Conservation (phyloP, 306 rosid genomes). For the Trichosanthes truncata region DNA sequence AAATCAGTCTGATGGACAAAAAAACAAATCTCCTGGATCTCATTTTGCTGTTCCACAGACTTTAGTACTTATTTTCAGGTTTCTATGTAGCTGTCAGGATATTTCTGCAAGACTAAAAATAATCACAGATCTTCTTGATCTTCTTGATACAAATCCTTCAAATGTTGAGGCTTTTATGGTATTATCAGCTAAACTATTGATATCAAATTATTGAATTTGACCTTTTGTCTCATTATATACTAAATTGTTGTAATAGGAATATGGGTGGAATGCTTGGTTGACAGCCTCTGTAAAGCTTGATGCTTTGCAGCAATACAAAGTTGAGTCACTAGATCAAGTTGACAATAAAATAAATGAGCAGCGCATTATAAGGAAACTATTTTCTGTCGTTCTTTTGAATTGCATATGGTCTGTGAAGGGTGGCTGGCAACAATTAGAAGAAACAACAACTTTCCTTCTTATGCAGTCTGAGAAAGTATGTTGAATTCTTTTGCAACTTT, state of each 20-base stretch:
- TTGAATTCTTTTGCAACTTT: conserved; percentile 11
- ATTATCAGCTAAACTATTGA: conserved; percentile 13
- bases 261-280: conserved; percentile 95
- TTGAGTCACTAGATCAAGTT: conserved; percentile 31
- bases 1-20: conserved; percentile 55
- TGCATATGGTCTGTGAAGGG: conserved; percentile 72
- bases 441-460: conserved; percentile 62
- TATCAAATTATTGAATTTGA: conserved; percentile 10
- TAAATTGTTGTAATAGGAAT: conserved; percentile 46
- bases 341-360: conserved; percentile 44
- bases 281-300: conserved; percentile 63
- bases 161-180: conserved; percentile 99
- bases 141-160: conserved; percentile 88
- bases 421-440: conserved; percentile 97
- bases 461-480: conserved; percentile 64
- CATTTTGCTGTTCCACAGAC: conserved; percentile 88
- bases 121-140: conserved; percentile 75
- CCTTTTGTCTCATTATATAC: conserved; percentile 13
- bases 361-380: conserved; percentile 52
- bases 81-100: conserved; percentile 70
- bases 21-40: conserved; percentile 55
- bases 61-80: conserved; percentile 74
- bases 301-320: conserved; percentile 46
- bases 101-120: conserved; percentile 52
- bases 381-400: conserved; percentile 73